Base-by-base conservation (phyloP, 306 rosid genomes). In the Delonix regia region DNA sequence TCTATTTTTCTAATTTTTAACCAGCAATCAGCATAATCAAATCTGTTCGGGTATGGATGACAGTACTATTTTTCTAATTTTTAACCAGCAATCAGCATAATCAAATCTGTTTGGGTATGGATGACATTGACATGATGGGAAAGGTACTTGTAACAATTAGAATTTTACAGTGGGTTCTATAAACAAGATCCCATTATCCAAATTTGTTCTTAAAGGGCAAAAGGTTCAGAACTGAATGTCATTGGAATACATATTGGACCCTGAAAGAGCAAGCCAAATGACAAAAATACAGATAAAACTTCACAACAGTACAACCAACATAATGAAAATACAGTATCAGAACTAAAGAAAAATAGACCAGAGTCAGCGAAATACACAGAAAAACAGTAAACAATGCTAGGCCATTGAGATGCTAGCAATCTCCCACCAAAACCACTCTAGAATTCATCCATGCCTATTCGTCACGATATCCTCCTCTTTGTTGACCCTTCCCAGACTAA, bases 111-210 rank as follows among this genome's bases (percentile, higher is more conserved):
- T 51, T 5, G 56, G 5, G 6, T 49, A 49, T 6, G 22, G 22
- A 18, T 49, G 19, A 49, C 7, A 51, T 18, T 49, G 22, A 49
- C 22, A 49, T 1, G 22, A 6, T 49, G 56, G 56, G n/a, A 3
- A 49, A 47, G 52, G 56, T 51, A 18, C 57, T 51, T 51, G 57
- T 10, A 51, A 51, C 24, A 14, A 51, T 48, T 51, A n/a, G 57
- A 51, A 18, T 9, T 51, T 15, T 18, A n/a, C 5, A 51, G 22
- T 61, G 64, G 42, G 45, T 28, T 69, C 48, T 21, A 27, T 18
- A 76, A 81, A 76, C 21, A 48, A 21, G 25, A 70, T 75, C 72
- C 70, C 44, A 28, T 14, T 9, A 62, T 76, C 71, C 28, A 47
- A 2, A 67, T 25, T 69, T 59, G 28, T 75, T 57, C 73, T 71